A percentile compares a stretch with the other conserved stretches of the same genome.
Conservation (phyloP, 192 early-diverging fungal species). For the Umbelopsis isabellina region DNA sequence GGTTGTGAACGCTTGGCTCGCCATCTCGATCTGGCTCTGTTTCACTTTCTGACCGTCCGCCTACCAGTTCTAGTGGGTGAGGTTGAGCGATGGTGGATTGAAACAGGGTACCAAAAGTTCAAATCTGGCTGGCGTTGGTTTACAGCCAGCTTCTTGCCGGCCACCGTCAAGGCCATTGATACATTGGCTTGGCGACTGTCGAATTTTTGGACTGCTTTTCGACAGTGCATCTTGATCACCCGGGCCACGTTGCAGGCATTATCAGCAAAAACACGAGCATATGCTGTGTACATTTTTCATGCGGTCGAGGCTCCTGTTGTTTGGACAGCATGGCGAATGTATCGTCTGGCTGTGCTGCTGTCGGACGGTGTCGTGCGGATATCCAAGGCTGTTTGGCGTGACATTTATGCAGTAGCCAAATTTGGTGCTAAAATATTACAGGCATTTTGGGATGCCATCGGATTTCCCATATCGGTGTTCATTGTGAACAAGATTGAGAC, state of each 20-base stretch:
- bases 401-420: background rate
- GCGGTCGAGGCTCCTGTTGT: background rate
- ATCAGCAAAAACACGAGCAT: background rate
- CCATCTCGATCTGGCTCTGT: background rate
- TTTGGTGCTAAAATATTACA: background rate
- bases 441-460: constrained; percentile 2
- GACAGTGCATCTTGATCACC: background rate
- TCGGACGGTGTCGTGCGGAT: background rate
- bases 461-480: background rate
- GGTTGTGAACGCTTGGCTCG: background rate
- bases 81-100: background rate
- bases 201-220: background rate
- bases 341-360: background rate
- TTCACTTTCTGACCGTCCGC: constrained; percentile 6
- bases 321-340: background rate
- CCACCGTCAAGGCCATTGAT: background rate
- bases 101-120: background rate
- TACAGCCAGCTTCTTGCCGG: background rate
- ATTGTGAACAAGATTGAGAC: constrained; percentile 4
- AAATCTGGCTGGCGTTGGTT: background rate
- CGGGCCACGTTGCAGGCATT: background rate
- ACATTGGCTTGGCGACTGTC: background rate
- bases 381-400: constrained; percentile 4
- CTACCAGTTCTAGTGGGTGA: background rate
- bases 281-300: background rate